These are phyloP conservation scores for Ogataea chonburiensis DNA, from an alignment of 805 yeast species.

Conservation along the genomic window DNA sequence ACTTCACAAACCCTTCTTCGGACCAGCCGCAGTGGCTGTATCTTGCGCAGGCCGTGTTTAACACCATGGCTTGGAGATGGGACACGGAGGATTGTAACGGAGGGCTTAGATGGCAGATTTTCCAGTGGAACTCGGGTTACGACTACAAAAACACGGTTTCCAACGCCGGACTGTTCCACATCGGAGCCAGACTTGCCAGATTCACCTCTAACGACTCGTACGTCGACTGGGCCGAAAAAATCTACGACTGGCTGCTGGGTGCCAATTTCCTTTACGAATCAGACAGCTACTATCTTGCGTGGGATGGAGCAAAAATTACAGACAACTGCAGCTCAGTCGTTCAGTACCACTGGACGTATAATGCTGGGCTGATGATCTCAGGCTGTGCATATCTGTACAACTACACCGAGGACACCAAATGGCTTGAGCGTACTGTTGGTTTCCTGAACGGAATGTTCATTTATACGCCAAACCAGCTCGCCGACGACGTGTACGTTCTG, in stretches of 20 bases:
- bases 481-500: constrained; percentile 41
- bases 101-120: constrained; percentile 96
- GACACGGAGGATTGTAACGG: constrained; percentile 73
- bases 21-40: constrained; percentile 74
- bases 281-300: constrained; percentile 46
- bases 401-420: constrained; percentile 59
- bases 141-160: constrained; percentile 88
- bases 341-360: constrained; percentile 77
- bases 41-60: constrained; percentile 85
- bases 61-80: constrained; percentile 91
- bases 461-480: constrained; percentile 48
- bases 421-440: constrained; percentile 62
- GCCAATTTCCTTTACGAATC: constrained; percentile 46
- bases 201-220: constrained; percentile 75
- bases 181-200: constrained; percentile 84
- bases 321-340: constrained; percentile 63
- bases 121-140: constrained; percentile 90
- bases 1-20: constrained; percentile 67
- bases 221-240: constrained; percentile 67
- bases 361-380: constrained; percentile 73
- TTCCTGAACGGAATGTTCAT: constrained; percentile 54
- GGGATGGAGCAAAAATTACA: constrained; percentile 64
- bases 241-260: constrained; percentile 78
- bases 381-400: constrained; percentile 84
- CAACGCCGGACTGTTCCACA: constrained; percentile 85